Percentiles rank a stretch among this genome's conserved stretches.
phyloP scores from a whole-genome alignment of 2,329 filamentous ascomycete genomes.

The Pseudocercospora fuligena region DNA sequence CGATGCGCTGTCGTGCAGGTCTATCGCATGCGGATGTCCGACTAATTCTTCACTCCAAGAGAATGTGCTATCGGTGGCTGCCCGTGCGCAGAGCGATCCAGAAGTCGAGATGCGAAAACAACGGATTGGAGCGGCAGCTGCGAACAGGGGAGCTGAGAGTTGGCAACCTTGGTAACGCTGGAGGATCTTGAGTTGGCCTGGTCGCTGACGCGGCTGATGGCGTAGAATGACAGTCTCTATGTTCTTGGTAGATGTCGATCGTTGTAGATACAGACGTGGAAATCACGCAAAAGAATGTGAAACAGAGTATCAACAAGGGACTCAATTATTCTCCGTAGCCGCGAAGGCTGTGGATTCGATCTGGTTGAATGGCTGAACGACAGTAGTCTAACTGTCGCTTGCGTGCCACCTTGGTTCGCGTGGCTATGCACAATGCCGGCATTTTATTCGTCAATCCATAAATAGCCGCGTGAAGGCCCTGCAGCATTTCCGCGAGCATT shows the following conservation, averaged over 20 bases:
- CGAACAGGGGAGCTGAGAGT: conserved; percentile 16
- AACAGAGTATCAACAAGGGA: neutral
- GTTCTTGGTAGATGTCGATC: neutral
- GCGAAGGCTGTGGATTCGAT: neutral
- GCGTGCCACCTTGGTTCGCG: neutral
- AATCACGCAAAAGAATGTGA: neutral
- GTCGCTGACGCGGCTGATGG: conserved; percentile 22
- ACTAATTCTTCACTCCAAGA: conserved; percentile 1
- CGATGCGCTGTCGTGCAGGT: conserved; percentile 17
- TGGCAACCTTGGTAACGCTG: neutral
- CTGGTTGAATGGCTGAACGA: neutral
- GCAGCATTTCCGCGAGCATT: neutral
- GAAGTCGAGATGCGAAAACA: conserved; percentile 1
- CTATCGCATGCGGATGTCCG: conserved; percentile 21
- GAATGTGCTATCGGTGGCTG: neutral
- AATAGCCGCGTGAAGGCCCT: neutral
- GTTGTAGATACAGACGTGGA: too few species aligned
- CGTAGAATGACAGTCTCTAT: neutral
- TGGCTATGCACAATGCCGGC: neutral
- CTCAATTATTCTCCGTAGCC: conserved; percentile 1
- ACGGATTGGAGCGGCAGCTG: conserved; percentile 20
- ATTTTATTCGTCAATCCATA: neutral
- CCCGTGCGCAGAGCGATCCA: conserved; percentile 19
- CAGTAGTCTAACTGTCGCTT: neutral
- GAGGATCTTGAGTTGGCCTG: conserved; percentile 14